Evolutionary conservation across 2,329 filamentous ascomycete species (phyloP), one percentile per base, ranked within the genome.

Genomic region (Teratosphaeria zuluensis): DNA sequence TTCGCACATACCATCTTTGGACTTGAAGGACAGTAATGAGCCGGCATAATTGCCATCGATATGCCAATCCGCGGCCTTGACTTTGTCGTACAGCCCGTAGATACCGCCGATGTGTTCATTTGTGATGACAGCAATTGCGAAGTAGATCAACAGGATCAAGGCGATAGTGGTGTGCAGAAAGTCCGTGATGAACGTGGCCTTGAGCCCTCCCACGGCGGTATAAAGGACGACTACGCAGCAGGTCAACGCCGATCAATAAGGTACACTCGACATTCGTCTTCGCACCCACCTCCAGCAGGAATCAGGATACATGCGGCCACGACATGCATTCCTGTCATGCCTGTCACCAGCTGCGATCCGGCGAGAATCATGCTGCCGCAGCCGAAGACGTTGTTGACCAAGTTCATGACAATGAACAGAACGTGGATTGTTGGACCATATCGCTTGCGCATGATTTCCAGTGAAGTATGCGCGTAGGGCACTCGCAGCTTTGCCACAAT

Each of bases 181-280:
- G 59, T 80, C 78, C 0, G 78, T 79, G 6, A 80, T 61, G 58
- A 80, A 80, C 0, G 78, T 80, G 0, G 78, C 77, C 58, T 79
- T 79, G 4, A 80, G 64, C 3, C 78, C 78, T 6, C 78, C 78
- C 2, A 79, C 75, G 0, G 74, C 75, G 0, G 78, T 80, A 59
- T 80, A 79, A 1, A 77, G 64, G 0, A 78, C 76, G 6, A 78
- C 76, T 76, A 51, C 11, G 61, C 55, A n/a, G 4, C 38, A 51
- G 1, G 51, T 28, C 54, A 51, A 55, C 60, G 52, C 56, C 30
- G 35, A 1, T 42, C 14, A 5, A 42, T 16, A 4, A 42, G n/a
- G n/a, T n/a, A n/a, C n/a, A 16, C 35, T 4, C 5, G 35, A 42
- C 12, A 42, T 4, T 12, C 11, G 12, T 38, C 55, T 35, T 19